Percentiles rank a stretch among this genome's conserved stretches.
Conservation (phyloP, 2,329 filamentous ascomycete genomes). For the Cladosporium austrohemisphaericum region DNA sequence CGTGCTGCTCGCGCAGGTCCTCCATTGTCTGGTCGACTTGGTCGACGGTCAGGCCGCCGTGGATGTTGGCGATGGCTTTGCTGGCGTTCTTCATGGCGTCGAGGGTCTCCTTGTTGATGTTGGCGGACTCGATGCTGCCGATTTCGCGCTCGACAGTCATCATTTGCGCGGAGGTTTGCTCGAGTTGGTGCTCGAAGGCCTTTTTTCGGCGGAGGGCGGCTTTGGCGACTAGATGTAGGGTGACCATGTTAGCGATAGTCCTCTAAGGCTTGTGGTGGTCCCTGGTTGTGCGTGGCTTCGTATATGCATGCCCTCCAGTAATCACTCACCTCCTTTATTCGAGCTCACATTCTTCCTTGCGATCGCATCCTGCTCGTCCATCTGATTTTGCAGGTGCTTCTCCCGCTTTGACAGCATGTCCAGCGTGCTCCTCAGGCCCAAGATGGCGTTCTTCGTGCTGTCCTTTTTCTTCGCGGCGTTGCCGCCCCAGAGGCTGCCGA, state of each 20-base stretch:
- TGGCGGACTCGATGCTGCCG: slow-evolving; percentile 93
- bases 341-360: slow-evolving; percentile 82
- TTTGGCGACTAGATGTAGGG: slow-evolving; percentile 71
- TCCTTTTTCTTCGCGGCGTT: slow-evolving; percentile 84
- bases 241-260: slow-evolving; percentile 18
- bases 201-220: slow-evolving; percentile 91
- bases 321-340: slow-evolving; percentile 80
- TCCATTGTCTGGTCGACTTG: slow-evolving; percentile 97
- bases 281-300: too few relatives aligned
- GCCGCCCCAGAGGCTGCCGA: slow-evolving; percentile 79
- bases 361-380: slow-evolving; percentile 84
- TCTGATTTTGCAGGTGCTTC: slow-evolving; percentile 83
- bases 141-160: slow-evolving; percentile 92
- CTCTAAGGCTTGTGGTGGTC: too few relatives aligned
- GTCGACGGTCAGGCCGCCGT: slow-evolving; percentile 84
- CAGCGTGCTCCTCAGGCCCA: slow-evolving; percentile 79
- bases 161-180: slow-evolving; percentile 87
- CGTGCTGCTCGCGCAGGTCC: slow-evolving; percentile 84
- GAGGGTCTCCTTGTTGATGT: slow-evolving; percentile 97
- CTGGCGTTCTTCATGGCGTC: slow-evolving; percentile 90
- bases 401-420: slow-evolving; percentile 98
- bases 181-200: slow-evolving; percentile 82
- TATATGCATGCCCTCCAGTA: slow-evolving; percentile 7
- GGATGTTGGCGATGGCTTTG: slow-evolving; percentile 87
- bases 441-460: slow-evolving; percentile 92